These are phyloP conservation scores for Polygonum aviculare DNA, from an alignment of 148 eudicot species.

Conservation along the genomic window DNA sequence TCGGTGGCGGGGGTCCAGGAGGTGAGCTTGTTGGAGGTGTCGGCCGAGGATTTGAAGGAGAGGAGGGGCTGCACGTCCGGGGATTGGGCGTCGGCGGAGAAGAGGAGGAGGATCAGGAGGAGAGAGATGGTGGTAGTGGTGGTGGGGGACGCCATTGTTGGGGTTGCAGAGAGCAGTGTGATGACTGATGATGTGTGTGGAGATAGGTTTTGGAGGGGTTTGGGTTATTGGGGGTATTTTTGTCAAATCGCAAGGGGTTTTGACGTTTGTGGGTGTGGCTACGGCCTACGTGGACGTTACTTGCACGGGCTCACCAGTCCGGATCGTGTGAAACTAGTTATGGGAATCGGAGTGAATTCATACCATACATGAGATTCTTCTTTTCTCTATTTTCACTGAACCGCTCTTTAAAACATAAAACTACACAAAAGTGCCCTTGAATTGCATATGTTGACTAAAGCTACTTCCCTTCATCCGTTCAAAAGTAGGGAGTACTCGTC, in stretches of 20 bases:
- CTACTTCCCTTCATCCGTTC: too few species aligned
- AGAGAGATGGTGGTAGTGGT: constrained; percentile 9
- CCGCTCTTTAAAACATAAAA: too few species aligned
- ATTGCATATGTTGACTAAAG: too few species aligned
- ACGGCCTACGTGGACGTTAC: background rate
- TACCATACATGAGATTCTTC: too few species aligned
- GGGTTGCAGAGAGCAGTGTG: constrained; percentile 10
- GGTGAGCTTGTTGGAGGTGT: constrained; percentile 26
- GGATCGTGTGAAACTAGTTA: too few species aligned
- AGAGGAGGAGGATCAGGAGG: constrained; percentile 16
- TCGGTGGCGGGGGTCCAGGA: constrained; percentile 36
- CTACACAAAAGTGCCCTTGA: too few species aligned
- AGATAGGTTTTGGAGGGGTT: background rate
- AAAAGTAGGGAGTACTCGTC: too few species aligned
- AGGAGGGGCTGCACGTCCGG: constrained; percentile 44
- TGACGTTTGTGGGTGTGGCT: background rate
- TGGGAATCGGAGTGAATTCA: too few species aligned
- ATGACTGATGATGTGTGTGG: background rate
- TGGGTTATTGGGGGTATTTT: background rate
- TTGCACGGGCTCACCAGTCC: background rate
- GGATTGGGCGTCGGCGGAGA: constrained; percentile 9
- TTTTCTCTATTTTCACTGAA: too few species aligned
- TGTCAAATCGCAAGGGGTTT: background rate
- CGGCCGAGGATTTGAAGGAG: constrained; percentile 43
- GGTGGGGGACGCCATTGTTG: constrained; percentile 15